Evolutionary conservation across 345 rosid genomes (phyloP), one percentile per base, ranked within the genome.

Genomic region (Lenwebbia sp.): DNA sequence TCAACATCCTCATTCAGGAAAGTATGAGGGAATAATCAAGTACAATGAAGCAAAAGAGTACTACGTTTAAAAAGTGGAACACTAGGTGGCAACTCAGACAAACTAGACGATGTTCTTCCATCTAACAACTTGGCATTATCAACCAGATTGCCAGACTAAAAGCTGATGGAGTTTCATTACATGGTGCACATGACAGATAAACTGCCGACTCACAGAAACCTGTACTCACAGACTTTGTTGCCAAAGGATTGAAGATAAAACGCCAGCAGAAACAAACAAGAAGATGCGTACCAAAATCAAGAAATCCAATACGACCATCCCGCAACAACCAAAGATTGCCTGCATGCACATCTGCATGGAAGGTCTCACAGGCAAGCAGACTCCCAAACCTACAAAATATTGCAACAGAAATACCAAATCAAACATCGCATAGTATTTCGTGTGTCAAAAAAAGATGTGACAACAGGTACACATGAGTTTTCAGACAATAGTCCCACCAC

Each of bases 291-390:
- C 98, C 99, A 88, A 95, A 96, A 94, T 97, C 99, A 89, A 97
- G 98, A 93, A 94, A 97, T 50, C 99, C 98, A 87, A 96, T 96
- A 65, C 97, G 98, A 82, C 99, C 99, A 93, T 97, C 98, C 83
- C 95, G 95, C 89, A 97, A 90, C 86, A 94, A 78, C 99, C 99
- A 96, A 87, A 96, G 91, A 92, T 97, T 97, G 86, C 99, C 99
- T 3, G 98, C 99, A 89, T 97, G 99, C 41, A 97, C 99, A 95
- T 97, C 99, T 87, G 99, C 99, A 90, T 96, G 99, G 92, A 97
- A 97, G 87, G 89, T 92, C 90, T 96, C 99, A 89, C 99, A 96
- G 58, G 96, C 98, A 84, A 97, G 96, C 89, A 97, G 89, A 87
- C 99, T 97, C 82, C 99, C 99, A 93, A 97, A 97, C 98, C 99